Evolutionary conservation across 1,284 basidiomycete genomes (phyloP), one percentile per base, ranked within the genome.

Genomic region (Ustilago esculenta): DNA sequence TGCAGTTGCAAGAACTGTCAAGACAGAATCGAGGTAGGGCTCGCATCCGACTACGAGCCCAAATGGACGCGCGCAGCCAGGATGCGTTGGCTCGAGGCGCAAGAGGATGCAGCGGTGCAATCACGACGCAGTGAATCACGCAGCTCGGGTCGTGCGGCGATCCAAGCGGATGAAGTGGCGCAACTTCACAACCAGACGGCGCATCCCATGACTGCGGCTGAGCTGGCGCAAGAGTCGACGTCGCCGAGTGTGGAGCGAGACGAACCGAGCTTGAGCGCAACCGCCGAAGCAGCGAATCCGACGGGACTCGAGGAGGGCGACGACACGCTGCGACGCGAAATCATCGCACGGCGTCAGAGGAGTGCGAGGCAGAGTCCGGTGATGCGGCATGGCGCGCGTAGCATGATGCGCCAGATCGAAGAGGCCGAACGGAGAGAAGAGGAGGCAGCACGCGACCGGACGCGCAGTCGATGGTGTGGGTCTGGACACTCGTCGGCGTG

Each of bases 381-480:
- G 25, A n/a, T 53, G 20, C 58, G 58, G 25, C 54, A 50, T 10
- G 65, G 65, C 10, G 65, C 65, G 10, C 41, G 65, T 18, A 68
- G 65, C 54, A 68, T 68, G 65, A 44, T 68, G 58, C 65, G 65
- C 6, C 65, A 68, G 27, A 53, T 68, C n/a, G 65, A 68, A 43
- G 65, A 68, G 25, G 58, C 65, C 15, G 65, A 68, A 25, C 57
- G 57, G 20, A 45, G 42, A 12, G 65, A 68, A 34, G 23, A 46
- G 34, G 52, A 67, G 35, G 64, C 57, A 21, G 56, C 52, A 15
- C 36, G 43, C 8, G 33, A 21, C 20, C 25, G 64, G 25, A 34
- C 57, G 5, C 32, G 23, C 12, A 56, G 57, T 49, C 64, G 64
- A 20, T 52, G 42, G n/a, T 17, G 12, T 27, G 48, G 51, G 33